Evolutionary conservation across 768 basidiomycete genomes (phyloP).

Genomic region (Tephrocybe sp.): DNA sequence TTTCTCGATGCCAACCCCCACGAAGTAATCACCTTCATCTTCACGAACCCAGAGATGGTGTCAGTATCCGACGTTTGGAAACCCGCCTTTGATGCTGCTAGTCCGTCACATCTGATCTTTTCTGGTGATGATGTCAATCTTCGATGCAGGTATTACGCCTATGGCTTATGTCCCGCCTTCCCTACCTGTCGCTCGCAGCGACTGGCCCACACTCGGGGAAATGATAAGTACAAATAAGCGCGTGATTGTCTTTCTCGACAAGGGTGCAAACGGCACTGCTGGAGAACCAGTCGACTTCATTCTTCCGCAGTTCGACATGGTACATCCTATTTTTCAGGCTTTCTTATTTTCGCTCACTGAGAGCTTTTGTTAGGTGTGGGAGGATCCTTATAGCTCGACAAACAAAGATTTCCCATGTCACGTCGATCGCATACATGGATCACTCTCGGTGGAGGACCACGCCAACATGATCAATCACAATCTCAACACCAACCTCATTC

Average conservation of each 20-base stretch:
- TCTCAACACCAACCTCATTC: constrained; percentile 33
- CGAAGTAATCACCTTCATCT: constrained; percentile 62
- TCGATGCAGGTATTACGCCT: constrained; percentile 32
- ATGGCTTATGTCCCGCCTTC: constrained; percentile 52
- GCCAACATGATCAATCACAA: constrained; percentile 44
- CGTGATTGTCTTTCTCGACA: constrained; percentile 45
- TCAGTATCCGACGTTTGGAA: constrained; percentile 48
- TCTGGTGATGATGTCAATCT: neutral
- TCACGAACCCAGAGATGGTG: constrained; percentile 61
- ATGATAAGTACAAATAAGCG: constrained; percentile 55
- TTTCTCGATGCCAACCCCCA: constrained; percentile 61
- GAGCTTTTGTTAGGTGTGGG: constrained; percentile 29
- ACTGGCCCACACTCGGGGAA: constrained; percentile 64
- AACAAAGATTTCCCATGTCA: constrained; percentile 36
- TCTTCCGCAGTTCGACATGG: constrained; percentile 39
- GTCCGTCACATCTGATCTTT: constrained; percentile 21
- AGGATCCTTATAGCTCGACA: constrained; percentile 37
- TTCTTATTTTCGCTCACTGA: neutral
- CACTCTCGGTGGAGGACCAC: constrained; percentile 31
- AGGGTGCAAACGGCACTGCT: constrained; percentile 22
- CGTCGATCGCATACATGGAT: constrained; percentile 35
- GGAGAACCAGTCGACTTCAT: constrained; percentile 29
- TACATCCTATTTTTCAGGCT: neutral
- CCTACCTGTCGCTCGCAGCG: constrained; percentile 35
- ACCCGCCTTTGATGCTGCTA: constrained; percentile 48